Conservation (phyloP, 1,284 basidiomycete genomes). For the Papiliotrema laurentii region DNA sequence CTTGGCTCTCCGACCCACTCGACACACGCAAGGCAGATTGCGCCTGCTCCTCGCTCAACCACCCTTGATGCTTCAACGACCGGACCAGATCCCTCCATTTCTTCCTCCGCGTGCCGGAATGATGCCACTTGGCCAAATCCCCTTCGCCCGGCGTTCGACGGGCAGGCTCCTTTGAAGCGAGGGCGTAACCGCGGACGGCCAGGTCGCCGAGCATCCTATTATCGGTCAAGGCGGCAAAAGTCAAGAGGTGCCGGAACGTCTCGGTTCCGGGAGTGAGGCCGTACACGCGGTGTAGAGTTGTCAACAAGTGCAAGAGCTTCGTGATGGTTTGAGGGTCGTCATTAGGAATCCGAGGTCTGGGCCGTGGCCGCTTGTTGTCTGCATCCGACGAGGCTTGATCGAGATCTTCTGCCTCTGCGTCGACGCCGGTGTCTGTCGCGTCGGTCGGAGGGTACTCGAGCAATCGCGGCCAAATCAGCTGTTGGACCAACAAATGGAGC, state of each 20-base stretch:
- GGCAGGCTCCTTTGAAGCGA: background rate
- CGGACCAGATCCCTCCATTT: constrained; percentile 7
- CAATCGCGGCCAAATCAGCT: constrained; percentile 6
- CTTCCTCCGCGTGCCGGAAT: constrained; percentile 7
- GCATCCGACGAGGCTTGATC: background rate
- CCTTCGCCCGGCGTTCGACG: background rate
- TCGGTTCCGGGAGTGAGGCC: constrained; percentile 17
- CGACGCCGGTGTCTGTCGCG: background rate
- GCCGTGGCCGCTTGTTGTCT: background rate
- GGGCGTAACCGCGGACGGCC: background rate
- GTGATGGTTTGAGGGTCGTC: background rate
- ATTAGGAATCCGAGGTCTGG: background rate
- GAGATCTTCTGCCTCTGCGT: background rate
- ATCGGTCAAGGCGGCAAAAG: background rate
- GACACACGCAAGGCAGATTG: too few species aligned
- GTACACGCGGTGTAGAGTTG: background rate
- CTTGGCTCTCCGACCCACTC: too few species aligned
- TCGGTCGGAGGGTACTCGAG: background rate
- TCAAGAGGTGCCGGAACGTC: constrained; percentile 22
- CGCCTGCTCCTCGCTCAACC: too few species aligned
- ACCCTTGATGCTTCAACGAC: constrained; percentile 7
- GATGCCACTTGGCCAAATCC: background rate
- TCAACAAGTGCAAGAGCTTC: background rate
- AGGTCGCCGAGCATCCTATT: background rate
- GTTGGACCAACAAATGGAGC: constrained; percentile 11